Base-by-base conservation (phyloP, 2,329 filamentous ascomycete genomes). In the Fusarium odoratissimum region DNA sequence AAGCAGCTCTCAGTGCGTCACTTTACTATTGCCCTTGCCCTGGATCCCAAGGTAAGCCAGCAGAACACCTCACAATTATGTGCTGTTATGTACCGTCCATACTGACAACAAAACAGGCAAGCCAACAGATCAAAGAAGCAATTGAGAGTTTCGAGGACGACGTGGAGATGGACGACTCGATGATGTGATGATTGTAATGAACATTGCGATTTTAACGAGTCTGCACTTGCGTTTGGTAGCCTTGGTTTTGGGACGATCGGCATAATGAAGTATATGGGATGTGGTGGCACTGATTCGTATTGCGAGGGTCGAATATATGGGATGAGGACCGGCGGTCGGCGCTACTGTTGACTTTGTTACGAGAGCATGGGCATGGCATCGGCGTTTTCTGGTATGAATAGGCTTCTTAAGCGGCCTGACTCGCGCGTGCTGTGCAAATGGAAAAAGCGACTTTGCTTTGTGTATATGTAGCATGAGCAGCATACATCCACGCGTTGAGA, bases 81-180 rank as follows among this genome's bases (percentile, higher is more conserved):
- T 12, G 42, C 35, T 16, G 16, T 28, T n/a, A n/a, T 31, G 35
- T 11, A 42, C 25, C 13, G 12, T 25, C 12, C 10, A 52, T 57
- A 44, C 61, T 75, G 16, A 76, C 55, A 55, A 6, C 60, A 33
- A 40, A 25, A 42, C 23, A 97, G 95, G 94, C 95, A 76, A 95
- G 94, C 73, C 92, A 93, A 71, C 92, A 95, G 81, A 98, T 99
- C 83, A 99, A 98, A 83, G 95, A 97, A 80, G 95, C 94, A 23
- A 98, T 99, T 84, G 95, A 98, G 84, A 92, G 91, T 76, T 88
- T 98, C 64, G 94, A 97, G 77, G 92, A 95, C 63, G 92, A 93
- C 67, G 91, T 93, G 64, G 89, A 91, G 63, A 90, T 93, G 82
- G 88, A 91, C 70, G 89, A 91, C 79, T 90, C 88, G 68, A 90